Base-by-base conservation (phyloP, 495 filamentous ascomycete genomes). In the Talaromyces trachyspermus region DNA sequence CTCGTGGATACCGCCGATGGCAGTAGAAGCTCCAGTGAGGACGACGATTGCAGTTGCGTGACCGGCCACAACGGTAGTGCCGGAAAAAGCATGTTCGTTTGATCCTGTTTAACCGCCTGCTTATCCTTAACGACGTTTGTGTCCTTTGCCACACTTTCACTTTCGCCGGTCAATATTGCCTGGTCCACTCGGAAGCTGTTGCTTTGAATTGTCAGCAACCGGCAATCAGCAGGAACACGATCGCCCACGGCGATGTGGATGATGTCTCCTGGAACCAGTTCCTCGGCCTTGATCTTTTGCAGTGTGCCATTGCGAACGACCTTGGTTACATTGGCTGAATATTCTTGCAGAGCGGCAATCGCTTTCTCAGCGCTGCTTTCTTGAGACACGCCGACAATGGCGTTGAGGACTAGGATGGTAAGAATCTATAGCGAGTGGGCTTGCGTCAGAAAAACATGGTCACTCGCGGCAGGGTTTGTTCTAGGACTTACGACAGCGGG, bases 351-450 rank as follows among this genome's bases (percentile, higher is more conserved):
- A 36, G 94, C 94, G 9, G 94, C 89, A 66, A 99, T 99, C 8
- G 94, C 94, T 65, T 96, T 96, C 63, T 99, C 94, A 26, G 94
- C 94, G 59, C 89, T 95, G 64, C 86, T 95, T 73, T 99, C 94
- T 76, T 99, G 94, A 36, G 89, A 95, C 14, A 99, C 94, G 53
- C 94, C 94, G 32, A 99, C 94, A 48, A 97, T 81, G 38, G 94
- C 85, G 66, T 99, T 99, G 55, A 99, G 80, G 53, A 99, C 82
- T 29, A 99, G 74, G 60, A 99, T 99, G 18, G 94, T 96, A 50
- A 99, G 76, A 56, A 99, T 99, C 88, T 94, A 57, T 38, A n/a
- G n/a, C n/a, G n/a, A n/a, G n/a, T n/a, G n/a, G n/a, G n/a, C n/a
- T n/a, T n/a, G n/a, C n/a, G n/a, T n/a, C n/a, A n/a, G 35, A 20